Evolutionary conservation across 495 filamentous ascomycete species (phyloP).

Genomic region (Jackrogersella minutella): DNA sequence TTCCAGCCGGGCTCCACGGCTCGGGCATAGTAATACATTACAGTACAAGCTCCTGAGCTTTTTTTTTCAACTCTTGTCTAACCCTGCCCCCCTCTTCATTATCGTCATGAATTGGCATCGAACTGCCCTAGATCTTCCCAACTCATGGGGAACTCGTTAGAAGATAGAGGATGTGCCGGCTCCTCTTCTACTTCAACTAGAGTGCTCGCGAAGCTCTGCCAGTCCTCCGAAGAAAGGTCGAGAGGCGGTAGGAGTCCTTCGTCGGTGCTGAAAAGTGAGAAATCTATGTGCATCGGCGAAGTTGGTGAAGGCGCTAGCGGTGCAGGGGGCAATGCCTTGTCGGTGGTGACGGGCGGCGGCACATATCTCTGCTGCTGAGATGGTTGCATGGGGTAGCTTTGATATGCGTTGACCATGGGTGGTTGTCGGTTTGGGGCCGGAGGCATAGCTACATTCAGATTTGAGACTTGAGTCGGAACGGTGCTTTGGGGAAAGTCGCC

Average conservation of each 20-base stretch:
- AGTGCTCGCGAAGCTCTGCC: constrained; percentile 45
- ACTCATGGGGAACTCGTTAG: constrained; percentile 39
- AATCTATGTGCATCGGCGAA: constrained; percentile 45
- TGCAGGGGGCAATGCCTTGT: constrained; percentile 43
- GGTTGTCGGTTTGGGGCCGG: constrained; percentile 15
- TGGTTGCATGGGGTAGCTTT: constrained; percentile 32
- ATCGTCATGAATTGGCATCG: constrained; percentile 13
- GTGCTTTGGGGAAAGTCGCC: constrained; percentile 8
- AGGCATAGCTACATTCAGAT: constrained; percentile 25
- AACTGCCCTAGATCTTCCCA: constrained; percentile 44
- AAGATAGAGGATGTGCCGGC: constrained; percentile 25
- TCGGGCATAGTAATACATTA: constrained; percentile 34
- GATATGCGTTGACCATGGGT: constrained; percentile 33
- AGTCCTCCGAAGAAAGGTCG: constrained; percentile 37
- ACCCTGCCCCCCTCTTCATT: neutral
- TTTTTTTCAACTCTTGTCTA: neutral
- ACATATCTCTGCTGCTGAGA: constrained; percentile 22
- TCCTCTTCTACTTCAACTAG: constrained; percentile 37
- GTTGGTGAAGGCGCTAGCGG: constrained; percentile 41
- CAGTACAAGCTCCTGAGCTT: constrained; percentile 3
- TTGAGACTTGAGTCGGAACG: constrained; percentile 12
- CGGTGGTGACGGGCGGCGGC: constrained; percentile 24
- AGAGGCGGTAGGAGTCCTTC: constrained; percentile 33
- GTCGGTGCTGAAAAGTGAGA: constrained; percentile 29
- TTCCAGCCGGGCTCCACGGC: constrained; percentile 31